Percentiles rank a stretch among this genome's conserved stretches.
phyloP scores from a whole-genome alignment of 2,329 filamentous ascomycete species.

The Sclerotinia glacialis region DNA sequence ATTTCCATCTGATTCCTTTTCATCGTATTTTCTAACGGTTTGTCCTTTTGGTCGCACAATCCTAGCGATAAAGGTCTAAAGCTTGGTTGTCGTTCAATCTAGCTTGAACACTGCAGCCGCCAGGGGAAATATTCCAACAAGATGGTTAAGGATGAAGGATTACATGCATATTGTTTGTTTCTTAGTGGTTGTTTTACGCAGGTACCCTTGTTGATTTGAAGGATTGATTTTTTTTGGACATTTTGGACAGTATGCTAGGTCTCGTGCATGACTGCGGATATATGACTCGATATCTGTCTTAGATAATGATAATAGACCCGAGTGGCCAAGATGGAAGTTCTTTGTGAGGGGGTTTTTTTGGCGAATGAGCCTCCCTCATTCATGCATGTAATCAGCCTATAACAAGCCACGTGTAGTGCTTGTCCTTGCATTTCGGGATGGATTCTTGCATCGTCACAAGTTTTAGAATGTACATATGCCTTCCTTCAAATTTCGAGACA shows the following conservation, averaged over 20 bases:
- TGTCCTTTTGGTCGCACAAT: not conserved
- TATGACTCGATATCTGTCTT: slow-evolving; percentile 15
- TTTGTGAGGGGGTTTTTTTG: not conserved
- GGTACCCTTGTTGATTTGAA: not conserved
- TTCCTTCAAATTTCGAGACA: not conserved
- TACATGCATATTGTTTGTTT: slow-evolving; percentile 4
- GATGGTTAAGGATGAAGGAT: slow-evolving; percentile 15
- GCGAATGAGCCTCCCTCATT: slow-evolving; percentile 12
- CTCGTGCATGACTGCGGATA: slow-evolving; percentile 14
- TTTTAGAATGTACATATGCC: not conserved
- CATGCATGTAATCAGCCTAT: slow-evolving; percentile 11
- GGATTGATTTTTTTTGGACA: not conserved
- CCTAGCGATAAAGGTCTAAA: slow-evolving; percentile 8
- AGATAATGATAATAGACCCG: not conserved
- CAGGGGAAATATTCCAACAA: slow-evolving; percentile 10
- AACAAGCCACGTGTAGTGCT: slow-evolving; percentile 15
- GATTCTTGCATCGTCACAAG: slow-evolving; percentile 19
- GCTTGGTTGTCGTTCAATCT: slow-evolving; percentile 1
- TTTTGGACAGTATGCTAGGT: not conserved
- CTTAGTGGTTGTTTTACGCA: slow-evolving; percentile 6
- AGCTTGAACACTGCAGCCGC: slow-evolving; percentile 2
- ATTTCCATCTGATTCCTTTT: not conserved
- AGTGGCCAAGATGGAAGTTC: slow-evolving; percentile 1
- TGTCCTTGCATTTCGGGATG: slow-evolving; percentile 20
- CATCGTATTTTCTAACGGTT: not conserved